phyloP scores from a whole-genome alignment of 225 moss, liverwort and hornwort species.

The Pseudisothecium myosuroides region DNA sequence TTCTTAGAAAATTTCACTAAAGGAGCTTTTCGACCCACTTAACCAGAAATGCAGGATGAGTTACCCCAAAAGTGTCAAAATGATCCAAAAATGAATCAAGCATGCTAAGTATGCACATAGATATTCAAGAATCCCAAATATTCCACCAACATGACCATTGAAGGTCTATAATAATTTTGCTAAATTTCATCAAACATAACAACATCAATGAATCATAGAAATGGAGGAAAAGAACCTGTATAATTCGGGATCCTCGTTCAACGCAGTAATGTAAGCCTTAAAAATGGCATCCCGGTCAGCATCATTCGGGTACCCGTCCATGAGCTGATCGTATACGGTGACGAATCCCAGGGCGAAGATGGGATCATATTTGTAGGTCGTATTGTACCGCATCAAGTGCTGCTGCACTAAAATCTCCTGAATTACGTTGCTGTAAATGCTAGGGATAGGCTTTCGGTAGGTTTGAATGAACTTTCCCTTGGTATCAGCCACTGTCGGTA shows the following conservation, averaged over 20 bases:
- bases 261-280: constrained; percentile 66
- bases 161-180: not conserved
- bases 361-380: constrained; percentile 84
- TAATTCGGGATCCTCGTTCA: constrained; percentile 71
- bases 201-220: not conserved
- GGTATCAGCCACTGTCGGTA: constrained; percentile 84
- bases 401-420: constrained; percentile 96
- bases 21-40: not conserved
- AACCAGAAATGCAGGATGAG: not conserved
- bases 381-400: constrained; percentile 90
- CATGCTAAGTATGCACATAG: not conserved
- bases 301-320: constrained; percentile 72
- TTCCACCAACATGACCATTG: not conserved
- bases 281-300: constrained; percentile 76
- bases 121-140: not conserved
- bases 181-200: not conserved
- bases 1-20: not conserved
- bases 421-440: constrained; percentile 88
- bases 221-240: constrained; percentile 38
- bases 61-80: not conserved
- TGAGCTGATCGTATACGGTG: constrained; percentile 87
- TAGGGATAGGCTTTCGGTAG: constrained; percentile 84
- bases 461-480: constrained; percentile 53
- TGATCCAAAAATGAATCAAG: not conserved
- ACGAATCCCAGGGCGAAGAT: constrained; percentile 86